Evolutionary conservation across 768 basidiomycete species (phyloP), one percentile per base, ranked within the genome.

Genomic region (Suillus paluster): DNA sequence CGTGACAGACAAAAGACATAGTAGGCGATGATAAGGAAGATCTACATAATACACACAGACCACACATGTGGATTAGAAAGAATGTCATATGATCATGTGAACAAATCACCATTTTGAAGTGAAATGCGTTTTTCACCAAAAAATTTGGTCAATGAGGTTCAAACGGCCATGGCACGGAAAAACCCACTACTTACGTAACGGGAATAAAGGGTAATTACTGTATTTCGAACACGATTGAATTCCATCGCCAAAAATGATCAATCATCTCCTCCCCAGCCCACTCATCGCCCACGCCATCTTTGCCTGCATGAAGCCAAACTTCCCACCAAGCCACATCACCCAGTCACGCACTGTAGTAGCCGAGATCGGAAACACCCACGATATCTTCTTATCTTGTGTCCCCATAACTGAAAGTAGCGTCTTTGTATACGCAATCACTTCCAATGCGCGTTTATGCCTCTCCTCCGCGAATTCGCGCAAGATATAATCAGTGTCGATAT

Each of bases 371-470:
- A 41, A 59, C 60, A 27, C 9, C 58, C 60, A 39, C 8, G 56
- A 42, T 23, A 61, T 25, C 5, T 33, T 39, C 57, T 42, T 23
- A 45, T 61, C 25, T 39, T 33, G 25, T 19, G 7, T 5, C n/a
- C 67, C 67, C 34, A 66, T 27, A 12, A 68, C 49, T 15, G 61
- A 46, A 17, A 69, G 61, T 66, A 78, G 63, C 12, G 66, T 59
- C 69, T 81, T 80, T 11, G 79, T 76, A 23, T 79, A 57, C n/a
- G 62, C 61, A 42, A 83, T 80, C 19, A 78, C 76, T 15, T 69
- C 66, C 30, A 79, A 63, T 14, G 80, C 82, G 15, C 73, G 73
- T 34, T 65, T 69, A 9, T 73, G 74, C 19, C 82, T 73, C 54
- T 63, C 60, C 4, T 63, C 61, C 38, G 75, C 73, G 69, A 77